Evolutionary conservation across 306 rosid genomes (phyloP), one percentile per base, ranked within the genome.

Genomic region (Glycine latifolia): DNA sequence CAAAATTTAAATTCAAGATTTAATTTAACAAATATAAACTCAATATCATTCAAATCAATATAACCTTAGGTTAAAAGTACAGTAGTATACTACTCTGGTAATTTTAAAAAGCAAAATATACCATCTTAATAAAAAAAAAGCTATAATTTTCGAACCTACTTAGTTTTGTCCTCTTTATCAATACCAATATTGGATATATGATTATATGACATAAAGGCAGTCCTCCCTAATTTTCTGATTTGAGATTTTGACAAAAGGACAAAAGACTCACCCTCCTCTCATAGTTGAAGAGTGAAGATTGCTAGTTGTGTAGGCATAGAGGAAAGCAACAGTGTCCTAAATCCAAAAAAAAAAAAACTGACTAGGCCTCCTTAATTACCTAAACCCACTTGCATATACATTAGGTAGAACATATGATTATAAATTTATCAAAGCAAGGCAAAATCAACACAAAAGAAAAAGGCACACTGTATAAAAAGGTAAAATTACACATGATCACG

Each of bases 261-360:
- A 55, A 56, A 56, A 58, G 56, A 75, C 46, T 44, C 69, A 75
- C 31, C 69, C 20, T 74, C 41, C 31, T 17, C 46, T 58, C 68
- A 31, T 70, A 26, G 17, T 10, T 33, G 15, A 74, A 74, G 79
- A 75, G 58, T 33, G 15, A 74, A 74, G 79, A 75, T 58, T 59
- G 79, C 13, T 58, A 59, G 79, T 58, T 75, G 79, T 43, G 67
- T 31, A 5, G 41, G 44, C 33, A 16, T 7, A 67, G 10, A 52
- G 5, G 8, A 48, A 13, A 12, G 44, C 26, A 26, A 71, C 59
- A 31, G 7, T 10, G 0, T 49, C 75, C 44, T 50, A 26, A 71
- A 49, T 20, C 26, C 10, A 46, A 7, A 7, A 49, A 1, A 20
- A 20, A 20, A 26, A 26, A 39, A 5, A 69, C 2, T 46, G 9